These are phyloP conservation scores for Colletotrichum scovillei DNA, from an alignment of 2,329 filamentous ascomycete genomes.

Conservation along the genomic window DNA sequence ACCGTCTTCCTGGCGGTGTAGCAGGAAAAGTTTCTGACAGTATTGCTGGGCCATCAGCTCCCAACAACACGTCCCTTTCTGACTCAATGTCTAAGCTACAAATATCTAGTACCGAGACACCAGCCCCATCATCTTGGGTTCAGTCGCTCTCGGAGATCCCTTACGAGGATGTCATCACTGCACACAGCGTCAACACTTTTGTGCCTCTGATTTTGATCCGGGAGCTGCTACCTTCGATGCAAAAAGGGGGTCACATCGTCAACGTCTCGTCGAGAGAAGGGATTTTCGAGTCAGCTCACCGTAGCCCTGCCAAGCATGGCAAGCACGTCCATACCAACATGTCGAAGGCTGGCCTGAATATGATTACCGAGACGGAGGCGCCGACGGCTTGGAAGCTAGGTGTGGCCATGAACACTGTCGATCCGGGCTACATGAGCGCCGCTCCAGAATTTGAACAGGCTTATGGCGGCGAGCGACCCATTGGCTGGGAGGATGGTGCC, in stretches of 20 bases:
- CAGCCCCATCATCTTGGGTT: slow-evolving; percentile 46
- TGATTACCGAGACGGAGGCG: slow-evolving; percentile 53
- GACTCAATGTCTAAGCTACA: background rate
- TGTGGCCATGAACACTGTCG: slow-evolving; percentile 51
- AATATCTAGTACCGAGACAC: slow-evolving; percentile 17
- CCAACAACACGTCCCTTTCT: background rate
- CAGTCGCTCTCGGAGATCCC: slow-evolving; percentile 49
- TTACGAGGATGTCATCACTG: slow-evolving; percentile 51
- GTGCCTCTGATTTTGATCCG: slow-evolving; percentile 51
- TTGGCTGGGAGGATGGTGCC: slow-evolving; percentile 51
- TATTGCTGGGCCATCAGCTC: background rate
- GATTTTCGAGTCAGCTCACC: slow-evolving; percentile 42
- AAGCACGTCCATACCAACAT: slow-evolving; percentile 53
- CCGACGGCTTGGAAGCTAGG: slow-evolving; percentile 42
- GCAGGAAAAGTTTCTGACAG: no score
- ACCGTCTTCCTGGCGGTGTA: background rate
- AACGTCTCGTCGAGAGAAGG: slow-evolving; percentile 51
- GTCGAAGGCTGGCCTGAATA: slow-evolving; percentile 53
- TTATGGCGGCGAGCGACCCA: slow-evolving; percentile 43
- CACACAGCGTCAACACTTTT: slow-evolving; percentile 50
- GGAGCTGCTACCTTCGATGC: slow-evolving; percentile 47
- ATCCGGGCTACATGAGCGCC: slow-evolving; percentile 51
- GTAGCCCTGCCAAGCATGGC: slow-evolving; percentile 41
- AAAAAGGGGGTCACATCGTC: slow-evolving; percentile 42
- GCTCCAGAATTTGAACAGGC: slow-evolving; percentile 44